Evolutionary conservation across 441 rosid genomes (phyloP).

Genomic region (Bocquillonia castaneifolia): DNA sequence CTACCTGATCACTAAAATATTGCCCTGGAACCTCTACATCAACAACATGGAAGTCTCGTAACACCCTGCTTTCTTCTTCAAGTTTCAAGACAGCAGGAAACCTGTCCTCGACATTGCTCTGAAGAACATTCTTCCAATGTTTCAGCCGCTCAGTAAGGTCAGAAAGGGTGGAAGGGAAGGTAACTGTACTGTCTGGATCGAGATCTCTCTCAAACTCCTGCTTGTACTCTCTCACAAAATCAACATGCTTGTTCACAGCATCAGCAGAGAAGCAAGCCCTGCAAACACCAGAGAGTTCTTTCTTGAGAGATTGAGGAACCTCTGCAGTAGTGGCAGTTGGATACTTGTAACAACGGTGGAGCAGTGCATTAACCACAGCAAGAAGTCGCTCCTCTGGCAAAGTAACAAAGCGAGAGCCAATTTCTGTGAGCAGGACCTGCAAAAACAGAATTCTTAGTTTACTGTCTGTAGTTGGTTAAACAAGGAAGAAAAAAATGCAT

Average conservation of each 20-base stretch:
- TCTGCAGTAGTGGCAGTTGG: slow-evolving; percentile 96
- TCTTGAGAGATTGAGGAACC: slow-evolving; percentile 97
- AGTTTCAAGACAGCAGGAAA: slow-evolving; percentile 87
- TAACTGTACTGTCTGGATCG: slow-evolving; percentile 82
- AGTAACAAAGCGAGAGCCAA: slow-evolving; percentile 94
- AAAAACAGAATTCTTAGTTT: slow-evolving; percentile 17
- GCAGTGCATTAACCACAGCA: slow-evolving; percentile 96
- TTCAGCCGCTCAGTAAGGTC: slow-evolving; percentile 79
- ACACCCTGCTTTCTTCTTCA: slow-evolving; percentile 92
- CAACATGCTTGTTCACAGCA: slow-evolving; percentile 95
- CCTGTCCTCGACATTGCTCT: slow-evolving; percentile 95
- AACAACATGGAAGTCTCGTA: slow-evolving; percentile 90
- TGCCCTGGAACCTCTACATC: slow-evolving; percentile 99
- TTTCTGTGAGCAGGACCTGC: slow-evolving; percentile 91
- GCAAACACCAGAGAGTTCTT: slow-evolving; percentile 98
- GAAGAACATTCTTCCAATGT: slow-evolving; percentile 93
- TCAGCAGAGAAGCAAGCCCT: slow-evolving; percentile 98
- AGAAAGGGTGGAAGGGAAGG: slow-evolving; percentile 86
- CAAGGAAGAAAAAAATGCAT: not conserved
- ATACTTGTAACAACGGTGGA: slow-evolving; percentile 98
- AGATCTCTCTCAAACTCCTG: slow-evolving; percentile 91
- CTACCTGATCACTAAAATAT: slow-evolving; percentile 93
- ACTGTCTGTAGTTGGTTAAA: not conserved
- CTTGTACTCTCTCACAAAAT: slow-evolving; percentile 95
- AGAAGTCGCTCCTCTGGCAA: slow-evolving; percentile 98